These are phyloP conservation scores for Xylaria flabelliformis DNA, from an alignment of 495 filamentous ascomycete species.

Conservation along the genomic window DNA sequence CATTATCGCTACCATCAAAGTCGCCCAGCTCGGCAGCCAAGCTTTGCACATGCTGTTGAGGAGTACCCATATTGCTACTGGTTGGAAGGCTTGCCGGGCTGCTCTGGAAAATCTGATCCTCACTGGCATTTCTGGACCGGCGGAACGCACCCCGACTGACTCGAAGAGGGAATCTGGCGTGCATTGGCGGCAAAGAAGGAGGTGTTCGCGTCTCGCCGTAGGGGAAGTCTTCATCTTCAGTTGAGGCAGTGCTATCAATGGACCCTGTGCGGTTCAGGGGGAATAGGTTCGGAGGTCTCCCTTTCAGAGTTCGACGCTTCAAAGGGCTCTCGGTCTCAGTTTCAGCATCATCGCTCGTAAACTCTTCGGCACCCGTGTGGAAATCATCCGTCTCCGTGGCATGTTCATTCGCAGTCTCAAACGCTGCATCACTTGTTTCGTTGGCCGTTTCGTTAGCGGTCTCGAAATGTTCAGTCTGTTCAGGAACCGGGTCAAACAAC, in stretches of 20 bases:
- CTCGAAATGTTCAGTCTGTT: constrained; percentile 71
- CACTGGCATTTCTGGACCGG: constrained; percentile 69
- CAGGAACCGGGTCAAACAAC: constrained; percentile 44
- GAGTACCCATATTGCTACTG: constrained; percentile 55
- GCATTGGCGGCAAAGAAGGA: constrained; percentile 64
- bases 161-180: constrained; percentile 69
- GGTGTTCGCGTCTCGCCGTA: constrained; percentile 60
- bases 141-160: constrained; percentile 67
- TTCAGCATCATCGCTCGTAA: constrained; percentile 77
- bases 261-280: constrained; percentile 60
- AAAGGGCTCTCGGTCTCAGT: constrained; percentile 84
- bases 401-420: constrained; percentile 84
- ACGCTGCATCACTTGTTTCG: constrained; percentile 82
- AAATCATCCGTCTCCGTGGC: constrained; percentile 92
- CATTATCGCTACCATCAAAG: constrained; percentile 70
- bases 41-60: constrained; percentile 71
- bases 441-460: constrained; percentile 85
- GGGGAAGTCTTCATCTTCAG: constrained; percentile 73
- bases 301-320: constrained; percentile 49
- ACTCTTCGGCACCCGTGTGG: constrained; percentile 86
- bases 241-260: constrained; percentile 88
- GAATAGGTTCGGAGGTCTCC: constrained; percentile 41
- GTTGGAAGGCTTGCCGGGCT: constrained; percentile 63
- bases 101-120: constrained; percentile 59
- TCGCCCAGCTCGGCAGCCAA: constrained; percentile 89